Evolutionary conservation across 1,284 basidiomycete genomes (phyloP), one percentile per base, ranked within the genome.

Genomic region (Rhodofomes roseus): DNA sequence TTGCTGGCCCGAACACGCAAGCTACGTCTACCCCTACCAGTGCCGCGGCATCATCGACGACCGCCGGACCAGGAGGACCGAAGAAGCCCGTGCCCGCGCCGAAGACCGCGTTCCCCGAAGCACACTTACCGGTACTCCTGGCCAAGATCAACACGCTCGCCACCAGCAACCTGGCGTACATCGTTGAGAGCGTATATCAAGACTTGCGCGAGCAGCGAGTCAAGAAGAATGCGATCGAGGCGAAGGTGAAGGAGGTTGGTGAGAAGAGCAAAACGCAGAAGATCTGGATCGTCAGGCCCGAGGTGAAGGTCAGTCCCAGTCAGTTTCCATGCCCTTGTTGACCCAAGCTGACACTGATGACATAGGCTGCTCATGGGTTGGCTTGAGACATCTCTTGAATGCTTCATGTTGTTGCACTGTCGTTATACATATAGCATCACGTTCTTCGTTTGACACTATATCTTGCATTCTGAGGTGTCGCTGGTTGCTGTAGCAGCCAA

Each of bases 151-250:
- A 75, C 25, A 73, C 76, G 31, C 76, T 85, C 18, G 79, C 82
- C 55, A 85, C 85, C 1, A 76, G 78, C 18, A 91, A 78, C 63
- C 75, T 92, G 27, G 80, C 79, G 8, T 81, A 85, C 58, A 81
- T 93, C 27, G 81, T 92, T 0, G 90, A 92, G 64, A 80, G 83
- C 12, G 79, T 93, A 61, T 84, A 87, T 66, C 82, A 86, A 62
- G 87, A 88, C 37, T 75, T 93, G 50, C 82, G 82, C 50, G 73
- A 70, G 11, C 75, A 87, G 62, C 86, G 86, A 59, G 81, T 93
- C 59, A 92, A 87, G 77, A 93, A 93, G 78, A 89, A 87, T 53
- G 85, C 89, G 6, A 86, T 93, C 54, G 90, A 92, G 73, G 85
- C 84, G 7, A 93, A 93, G 71, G 77, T 93, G 36, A 79, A 82